Evolutionary conservation across 2,329 filamentous ascomycete species (phyloP), one percentile per base, ranked within the genome.

Genomic region (Fusarium buxicola): DNA sequence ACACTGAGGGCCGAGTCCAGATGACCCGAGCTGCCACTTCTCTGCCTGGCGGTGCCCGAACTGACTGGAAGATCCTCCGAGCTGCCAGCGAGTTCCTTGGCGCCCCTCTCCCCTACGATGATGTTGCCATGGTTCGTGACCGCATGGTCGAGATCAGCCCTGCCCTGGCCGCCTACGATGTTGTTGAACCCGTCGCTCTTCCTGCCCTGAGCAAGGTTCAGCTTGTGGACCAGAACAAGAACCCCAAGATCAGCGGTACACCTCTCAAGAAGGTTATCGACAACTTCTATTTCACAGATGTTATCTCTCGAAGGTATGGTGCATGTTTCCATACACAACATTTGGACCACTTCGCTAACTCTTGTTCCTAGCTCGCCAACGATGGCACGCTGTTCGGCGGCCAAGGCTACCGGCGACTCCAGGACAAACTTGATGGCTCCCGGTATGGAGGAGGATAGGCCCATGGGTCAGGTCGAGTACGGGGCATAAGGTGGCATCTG

Each of bases 31-130:
- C 92, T 43, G 95, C 95, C 27, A 96, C 93, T 32, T 91, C 91
- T 40, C 84, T 97, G 66, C 92, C 93, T 21, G 95, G 95, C 58
- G 95, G 93, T 49, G 88, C 94, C 54, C 88, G 95, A 74, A 94
- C 95, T 64, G 95, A 99, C 81, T 99, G 95, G 95, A 99, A 98
- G 87, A 98, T 99, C 73, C 89, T 99, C 70, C 92, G 95, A 65
- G 95, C 95, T 15, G 88, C 86, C 54, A 95, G 91, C 73, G 95
- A 98, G 80, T 97, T 96, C 81, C 84, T 99, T 13, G 92, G 91
- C 59, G 88, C 84, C 25, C 90, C 94, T 66, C 86, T 99, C 49
- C 92, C 93, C 18, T 99, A 98, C 74, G 94, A 99, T 71, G 93
- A 98, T 74, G 86, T 99, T 46, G 91, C 95, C 66, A 86, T 88